Percentiles rank a stretch among this genome's conserved stretches.
These are phyloP conservation scores for Claviceps maximensis DNA, from an alignment of 2,329 filamentous ascomycete genomes.

Conservation along the genomic window DNA sequence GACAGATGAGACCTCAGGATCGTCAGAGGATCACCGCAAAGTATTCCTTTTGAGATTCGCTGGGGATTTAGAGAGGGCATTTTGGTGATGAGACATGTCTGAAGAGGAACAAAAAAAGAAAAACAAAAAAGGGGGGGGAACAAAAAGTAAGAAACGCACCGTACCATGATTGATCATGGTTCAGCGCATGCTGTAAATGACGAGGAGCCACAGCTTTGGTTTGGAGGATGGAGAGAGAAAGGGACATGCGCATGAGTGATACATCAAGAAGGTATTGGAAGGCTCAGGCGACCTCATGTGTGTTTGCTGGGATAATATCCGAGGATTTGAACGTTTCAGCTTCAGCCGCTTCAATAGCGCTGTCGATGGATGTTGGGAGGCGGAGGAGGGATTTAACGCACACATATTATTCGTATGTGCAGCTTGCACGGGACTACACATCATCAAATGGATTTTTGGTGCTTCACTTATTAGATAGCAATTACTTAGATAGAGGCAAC, in stretches of 20 bases:
- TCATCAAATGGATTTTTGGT: slow-evolving; percentile 1
- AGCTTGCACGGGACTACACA: slow-evolving; percentile 1
- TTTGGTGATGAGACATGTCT: background rate
- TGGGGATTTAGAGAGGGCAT: no score
- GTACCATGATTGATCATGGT: background rate
- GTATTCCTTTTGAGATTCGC: slow-evolving; percentile 28
- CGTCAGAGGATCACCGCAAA: slow-evolving; percentile 34
- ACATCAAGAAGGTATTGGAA: background rate
- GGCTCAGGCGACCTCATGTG: slow-evolving; percentile 1
- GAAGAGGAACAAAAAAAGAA: background rate
- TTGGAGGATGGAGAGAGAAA: background rate
- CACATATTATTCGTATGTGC: background rate
- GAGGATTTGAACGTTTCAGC: background rate
- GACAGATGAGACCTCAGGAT: slow-evolving; percentile 35
- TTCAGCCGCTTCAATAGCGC: slow-evolving; percentile 1
- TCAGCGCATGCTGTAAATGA: background rate
- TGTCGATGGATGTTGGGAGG: background rate
- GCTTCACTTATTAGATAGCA: slow-evolving; percentile 5
- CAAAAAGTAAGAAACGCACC: background rate
- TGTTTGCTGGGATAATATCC: slow-evolving; percentile 2
- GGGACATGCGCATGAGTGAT: background rate
- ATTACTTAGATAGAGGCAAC: slow-evolving; percentile 4
- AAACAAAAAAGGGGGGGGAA: no score
- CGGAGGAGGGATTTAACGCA: background rate
- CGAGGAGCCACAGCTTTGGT: background rate